These are phyloP conservation scores for Pythium plurisporium DNA, from an alignment of 352 stramenopile genomes.

Conservation along the genomic window DNA sequence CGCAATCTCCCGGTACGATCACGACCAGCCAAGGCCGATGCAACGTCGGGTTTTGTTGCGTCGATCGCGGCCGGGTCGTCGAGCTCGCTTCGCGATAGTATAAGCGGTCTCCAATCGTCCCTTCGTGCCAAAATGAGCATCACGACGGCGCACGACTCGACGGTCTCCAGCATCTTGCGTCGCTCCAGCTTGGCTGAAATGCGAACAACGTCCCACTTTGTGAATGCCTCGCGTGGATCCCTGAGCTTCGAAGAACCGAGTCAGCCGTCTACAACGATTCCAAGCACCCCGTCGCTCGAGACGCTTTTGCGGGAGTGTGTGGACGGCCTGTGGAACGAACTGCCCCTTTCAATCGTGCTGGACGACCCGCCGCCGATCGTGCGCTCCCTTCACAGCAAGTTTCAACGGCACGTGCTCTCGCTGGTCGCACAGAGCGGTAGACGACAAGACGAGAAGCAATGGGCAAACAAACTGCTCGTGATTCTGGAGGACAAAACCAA, in stretches of 20 bases:
- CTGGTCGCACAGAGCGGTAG: slow-evolving; percentile 27
- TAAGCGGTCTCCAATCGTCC: not conserved
- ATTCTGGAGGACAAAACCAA: not conserved
- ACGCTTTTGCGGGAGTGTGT: slow-evolving; percentile 3
- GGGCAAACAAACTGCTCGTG: slow-evolving; percentile 20
- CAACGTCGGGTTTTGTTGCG: not conserved
- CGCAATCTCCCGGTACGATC: not conserved
- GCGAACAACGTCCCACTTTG: not conserved
- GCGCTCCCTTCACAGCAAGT: slow-evolving; percentile 5
- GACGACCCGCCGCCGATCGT: slow-evolving; percentile 18
- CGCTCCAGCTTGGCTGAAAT: not conserved
- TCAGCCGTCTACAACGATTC: no score
- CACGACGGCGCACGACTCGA: not conserved
- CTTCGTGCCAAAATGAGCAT: not conserved
- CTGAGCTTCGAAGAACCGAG: not conserved
- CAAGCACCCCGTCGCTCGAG: not conserved
- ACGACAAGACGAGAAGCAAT: slow-evolving; percentile 26
- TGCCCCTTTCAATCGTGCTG: slow-evolving; percentile 15
- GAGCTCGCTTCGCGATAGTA: slow-evolving; percentile 4
- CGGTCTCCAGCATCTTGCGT: slow-evolving; percentile 7
- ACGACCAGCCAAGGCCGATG: not conserved
- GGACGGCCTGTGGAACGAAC: slow-evolving; percentile 14
- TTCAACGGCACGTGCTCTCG: slow-evolving; percentile 22
- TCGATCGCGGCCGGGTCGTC: not conserved
- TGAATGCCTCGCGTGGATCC: not conserved